Evolutionary conservation across 2,329 filamentous ascomycete species (phyloP), one percentile per base, ranked within the genome.

Genomic region (Talaromyces atroroseus): DNA sequence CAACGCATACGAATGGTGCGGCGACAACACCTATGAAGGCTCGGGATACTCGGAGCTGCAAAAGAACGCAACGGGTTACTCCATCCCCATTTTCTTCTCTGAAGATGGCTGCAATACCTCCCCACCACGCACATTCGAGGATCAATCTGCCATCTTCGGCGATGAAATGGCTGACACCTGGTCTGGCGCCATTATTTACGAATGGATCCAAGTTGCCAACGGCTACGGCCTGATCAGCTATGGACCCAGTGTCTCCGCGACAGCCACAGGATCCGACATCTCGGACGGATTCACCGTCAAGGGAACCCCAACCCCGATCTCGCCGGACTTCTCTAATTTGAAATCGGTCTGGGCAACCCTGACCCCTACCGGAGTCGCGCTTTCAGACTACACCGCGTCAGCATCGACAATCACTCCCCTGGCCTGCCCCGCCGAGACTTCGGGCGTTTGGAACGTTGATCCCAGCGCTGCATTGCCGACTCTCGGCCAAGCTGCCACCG

Each of bases 191-290:
- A 91, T 95, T 60, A 80, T 95, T 62, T 95, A 95, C 73, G 90
- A 95, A 69, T 95, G 90, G 90, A 90, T 95, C 60, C 76, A 92
- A 68, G 90, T 95, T 72, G 77, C 81, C 51, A 95, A 95, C 71
- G 73, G 89, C 65, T 95, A 95, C 71, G 90, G 90, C 40, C 78
- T 95, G 36, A 81, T 95, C 64, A 85, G 80, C 20, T 95, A 95
- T 68, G 89, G 87, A 1, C 75, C 81, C 3, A 72, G 77, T n/a
- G 51, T 54, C 32, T 32, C 56, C 34, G 44, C 52, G 12, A 54
- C 78, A 36, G 76, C 77, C 6, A 77, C 78, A 1, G 82, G 80
- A n/a, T 77, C 80, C 14, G 70, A 78, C 56, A 73, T 86, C 49
- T 75, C 78, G 58, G 89, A 84, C 63, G 87, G 89, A 34, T 91